Evolutionary conservation across 2,329 filamentous ascomycete species (phyloP), one percentile per base, ranked within the genome.

Genomic region (Apiospora arundinis): DNA sequence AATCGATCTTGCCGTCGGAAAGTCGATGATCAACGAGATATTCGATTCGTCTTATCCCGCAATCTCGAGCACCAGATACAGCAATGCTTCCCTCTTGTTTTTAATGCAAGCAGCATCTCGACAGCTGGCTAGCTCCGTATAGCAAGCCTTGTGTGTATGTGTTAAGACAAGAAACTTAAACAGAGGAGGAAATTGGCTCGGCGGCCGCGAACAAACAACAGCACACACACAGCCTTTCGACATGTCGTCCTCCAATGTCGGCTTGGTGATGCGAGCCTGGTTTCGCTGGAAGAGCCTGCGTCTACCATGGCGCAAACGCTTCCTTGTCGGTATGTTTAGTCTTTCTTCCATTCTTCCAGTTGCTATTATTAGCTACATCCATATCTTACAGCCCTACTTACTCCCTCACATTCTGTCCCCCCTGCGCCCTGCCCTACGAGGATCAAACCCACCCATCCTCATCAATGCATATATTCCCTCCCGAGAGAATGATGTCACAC

Each of bases 231-330:
- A n/a, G n/a, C n/a, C n/a, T n/a, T n/a, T n/a, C n/a, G 28, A 6
- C 66, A 84, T 84, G 81, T 78, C 80, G 66, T 71, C 76, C 67
- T 83, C 81, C 70, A 79, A 77, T 69, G 79, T 85, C 70, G 83
- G 81, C 14, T 78, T 80, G 42, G 69, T 84, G 46, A 73, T 75
- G 49, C 83, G 81, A 73, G 81, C 82, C 71, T 92, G 90, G 90
- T 86, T 86, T 76, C 85, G 83, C 75, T 92, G 90, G 90, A 92
- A 92, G 78, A 81, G 87, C 37, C 82, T 92, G 68, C 87, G 86
- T 65, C 81, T 92, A 4, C 90, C 90, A 74, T 92, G 90, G 90
- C 88, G 90, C 70, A 90, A 88, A 74, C 85, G 85, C 69, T 89
- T 91, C 77, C 86, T 92, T 49, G 84, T 90, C 73, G 90, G 90